phyloP scores from a whole-genome alignment of 768 basidiomycete species.

The Coprinopsis strossmayeri region DNA sequence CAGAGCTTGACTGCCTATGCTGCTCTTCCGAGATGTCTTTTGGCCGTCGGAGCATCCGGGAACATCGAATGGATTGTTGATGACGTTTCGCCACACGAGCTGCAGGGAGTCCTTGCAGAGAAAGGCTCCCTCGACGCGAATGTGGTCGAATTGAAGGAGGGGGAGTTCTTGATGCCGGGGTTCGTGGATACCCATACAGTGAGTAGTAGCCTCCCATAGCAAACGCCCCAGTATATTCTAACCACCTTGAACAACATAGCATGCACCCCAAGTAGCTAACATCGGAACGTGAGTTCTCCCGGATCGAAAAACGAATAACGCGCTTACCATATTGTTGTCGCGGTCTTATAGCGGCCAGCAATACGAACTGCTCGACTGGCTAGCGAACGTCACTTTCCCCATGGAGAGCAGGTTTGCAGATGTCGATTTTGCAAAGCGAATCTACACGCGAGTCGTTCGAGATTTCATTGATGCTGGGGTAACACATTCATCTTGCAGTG shows the following conservation, averaged over 20 bases:
- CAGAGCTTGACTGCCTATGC: slow-evolving; percentile 32
- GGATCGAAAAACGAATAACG: too few species aligned
- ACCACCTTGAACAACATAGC: too few species aligned
- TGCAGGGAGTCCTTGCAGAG: slow-evolving; percentile 44
- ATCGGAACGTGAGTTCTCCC: slow-evolving; percentile 46
- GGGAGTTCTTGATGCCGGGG: slow-evolving; percentile 79
- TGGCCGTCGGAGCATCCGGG: slow-evolving; percentile 42
- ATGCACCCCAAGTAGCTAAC: slow-evolving; percentile 78
- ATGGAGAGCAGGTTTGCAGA: slow-evolving; percentile 75
- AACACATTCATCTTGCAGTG: slow-evolving; percentile 23
- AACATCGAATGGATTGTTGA: slow-evolving; percentile 68
- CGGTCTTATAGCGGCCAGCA: slow-evolving; percentile 59
- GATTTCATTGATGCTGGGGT: slow-evolving; percentile 73
- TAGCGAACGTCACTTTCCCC: slow-evolving; percentile 80
- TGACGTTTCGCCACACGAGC: slow-evolving; percentile 39
- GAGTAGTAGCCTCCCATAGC: too few species aligned
- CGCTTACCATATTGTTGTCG: background rate
- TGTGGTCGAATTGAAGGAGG: slow-evolving; percentile 36
- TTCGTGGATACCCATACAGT: slow-evolving; percentile 92
- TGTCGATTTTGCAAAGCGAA: slow-evolving; percentile 54
- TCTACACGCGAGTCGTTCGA: slow-evolving; percentile 68
- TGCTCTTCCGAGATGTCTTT: slow-evolving; percentile 44
- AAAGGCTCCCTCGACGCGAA: slow-evolving; percentile 44
- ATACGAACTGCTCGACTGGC: slow-evolving; percentile 87
- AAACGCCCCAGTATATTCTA: too few species aligned